phyloP scores from a whole-genome alignment of 208 protist species.

The Kentomonas sorsogonicus region DNA sequence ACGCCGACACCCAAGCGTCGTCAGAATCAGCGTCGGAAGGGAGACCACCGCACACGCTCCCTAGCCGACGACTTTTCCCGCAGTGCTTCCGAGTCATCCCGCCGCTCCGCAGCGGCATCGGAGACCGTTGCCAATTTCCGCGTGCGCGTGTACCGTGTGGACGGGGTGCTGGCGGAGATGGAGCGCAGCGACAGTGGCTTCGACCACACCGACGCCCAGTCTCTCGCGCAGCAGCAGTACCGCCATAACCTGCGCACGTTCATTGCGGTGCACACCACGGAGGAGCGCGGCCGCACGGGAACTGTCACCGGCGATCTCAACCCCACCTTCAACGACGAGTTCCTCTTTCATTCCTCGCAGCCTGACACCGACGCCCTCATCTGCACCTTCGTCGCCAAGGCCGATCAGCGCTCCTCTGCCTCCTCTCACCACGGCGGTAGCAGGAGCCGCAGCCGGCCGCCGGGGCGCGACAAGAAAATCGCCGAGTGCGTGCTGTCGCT shows the following conservation, averaged over 20 bases:
- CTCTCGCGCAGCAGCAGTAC: no score
- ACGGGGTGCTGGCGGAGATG: conserved; percentile 34
- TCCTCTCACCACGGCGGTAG: no score
- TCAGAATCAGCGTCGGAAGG: no score
- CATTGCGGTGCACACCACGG: conserved; percentile 51
- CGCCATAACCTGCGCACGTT: conserved; percentile 30
- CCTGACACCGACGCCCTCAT: conserved; percentile 62
- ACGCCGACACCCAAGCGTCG: no score
- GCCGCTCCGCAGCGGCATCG: no score
- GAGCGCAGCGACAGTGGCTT: conserved; percentile 10
- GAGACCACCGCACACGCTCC: background rate
- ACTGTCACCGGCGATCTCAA: conserved; percentile 34
- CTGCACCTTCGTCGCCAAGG: conserved; percentile 49
- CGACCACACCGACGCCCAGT: no score
- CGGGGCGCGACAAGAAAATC: conserved; percentile 35
- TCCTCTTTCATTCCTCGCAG: conserved; percentile 50
- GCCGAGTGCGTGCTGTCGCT: conserved; percentile 70
- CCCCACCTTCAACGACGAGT: conserved; percentile 74
- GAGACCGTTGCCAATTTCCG: conserved; percentile 22
- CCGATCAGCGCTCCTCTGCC: no score
- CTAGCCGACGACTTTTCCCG: background rate
- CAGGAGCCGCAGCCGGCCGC: conserved; percentile 3
- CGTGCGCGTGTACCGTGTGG: conserved; percentile 47
- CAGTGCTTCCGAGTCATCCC: no score
- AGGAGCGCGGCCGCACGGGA: conserved; percentile 54